Conservation (phyloP, 352 stramenopile species). For the Globisporangium alternatum region DNA sequence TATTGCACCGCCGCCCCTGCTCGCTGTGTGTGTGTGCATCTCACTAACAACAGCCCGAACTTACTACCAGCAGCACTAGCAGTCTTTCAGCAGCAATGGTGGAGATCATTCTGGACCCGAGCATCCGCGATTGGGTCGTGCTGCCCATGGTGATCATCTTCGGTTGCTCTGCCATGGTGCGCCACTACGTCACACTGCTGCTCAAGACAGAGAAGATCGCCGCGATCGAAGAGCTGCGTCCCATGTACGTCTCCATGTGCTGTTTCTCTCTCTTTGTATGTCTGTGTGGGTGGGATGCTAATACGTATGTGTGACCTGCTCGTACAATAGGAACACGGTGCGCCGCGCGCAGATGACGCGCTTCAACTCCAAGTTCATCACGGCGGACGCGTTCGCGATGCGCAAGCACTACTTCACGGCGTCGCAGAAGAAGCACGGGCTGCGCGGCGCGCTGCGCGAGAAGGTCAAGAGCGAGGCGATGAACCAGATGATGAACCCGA, state of each 20-base stretch:
- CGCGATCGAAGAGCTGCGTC: slow-evolving; percentile 65
- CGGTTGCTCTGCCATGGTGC: slow-evolving; percentile 79
- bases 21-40: background rate
- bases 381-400: slow-evolving; percentile 80
- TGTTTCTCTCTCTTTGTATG: background rate
- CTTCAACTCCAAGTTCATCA: slow-evolving; percentile 90
- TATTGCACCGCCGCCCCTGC: background rate
- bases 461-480: slow-evolving; percentile 89
- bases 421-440: slow-evolving; percentile 85
- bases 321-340: slow-evolving; percentile 72
- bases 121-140: slow-evolving; percentile 95
- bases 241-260: slow-evolving; percentile 44
- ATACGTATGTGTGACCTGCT: background rate
- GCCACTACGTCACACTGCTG: slow-evolving; percentile 83
- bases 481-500: slow-evolving; percentile 95
- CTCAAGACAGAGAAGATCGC: slow-evolving; percentile 84
- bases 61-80: background rate
- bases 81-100: slow-evolving; percentile 34
- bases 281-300: background rate
- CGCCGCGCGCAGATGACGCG: slow-evolving; percentile 79
- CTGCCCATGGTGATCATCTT: slow-evolving; percentile 97
- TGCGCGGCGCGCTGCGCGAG: slow-evolving; percentile 80
- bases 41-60: background rate
- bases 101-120: slow-evolving; percentile 91
- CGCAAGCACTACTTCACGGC: slow-evolving; percentile 89